Conservation (phyloP, 768 basidiomycete species). For the Pisolithus albus region DNA sequence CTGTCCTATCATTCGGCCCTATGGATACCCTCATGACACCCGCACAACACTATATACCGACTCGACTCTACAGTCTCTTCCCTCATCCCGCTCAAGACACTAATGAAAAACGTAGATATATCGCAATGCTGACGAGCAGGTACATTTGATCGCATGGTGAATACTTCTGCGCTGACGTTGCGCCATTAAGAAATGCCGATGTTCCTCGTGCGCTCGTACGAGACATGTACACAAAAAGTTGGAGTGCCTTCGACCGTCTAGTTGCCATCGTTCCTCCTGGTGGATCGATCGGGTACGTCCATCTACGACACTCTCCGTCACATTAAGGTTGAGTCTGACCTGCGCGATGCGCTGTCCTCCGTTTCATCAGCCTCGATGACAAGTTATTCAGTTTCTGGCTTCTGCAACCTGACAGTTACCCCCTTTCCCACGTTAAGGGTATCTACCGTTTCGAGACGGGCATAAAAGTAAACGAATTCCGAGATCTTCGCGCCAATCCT, state of each 20-base stretch:
- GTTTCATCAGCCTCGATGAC: slow-evolving; percentile 64
- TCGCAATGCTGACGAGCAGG: slow-evolving; percentile 68
- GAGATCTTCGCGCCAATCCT: slow-evolving; percentile 83
- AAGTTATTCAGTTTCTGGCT: slow-evolving; percentile 90
- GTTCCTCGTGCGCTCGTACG: slow-evolving; percentile 78
- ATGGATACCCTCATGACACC: slow-evolving; percentile 75
- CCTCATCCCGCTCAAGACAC: slow-evolving; percentile 80
- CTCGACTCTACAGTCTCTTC: slow-evolving; percentile 64
- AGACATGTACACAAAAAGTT: slow-evolving; percentile 89
- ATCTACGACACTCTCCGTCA: background rate
- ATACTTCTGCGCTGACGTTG: background rate
- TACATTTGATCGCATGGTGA: slow-evolving; percentile 20
- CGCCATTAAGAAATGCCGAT: slow-evolving; percentile 61
- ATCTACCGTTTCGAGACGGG: slow-evolving; percentile 86
- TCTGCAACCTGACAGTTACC: slow-evolving; percentile 70
- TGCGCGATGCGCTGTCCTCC: background rate
- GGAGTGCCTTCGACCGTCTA: slow-evolving; percentile 86
- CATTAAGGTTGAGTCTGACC: background rate
- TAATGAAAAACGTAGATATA: slow-evolving; percentile 65
- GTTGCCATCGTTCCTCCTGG: slow-evolving; percentile 88
- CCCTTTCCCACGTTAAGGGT: slow-evolving; percentile 74
- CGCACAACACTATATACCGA: slow-evolving; percentile 67
- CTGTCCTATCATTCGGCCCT: slow-evolving; percentile 73
- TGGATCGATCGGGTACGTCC: slow-evolving; percentile 74
- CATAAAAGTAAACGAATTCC: slow-evolving; percentile 81